Base-by-base conservation (phyloP, 164 flowering plant species). In the Nymphaea colorata region DNA sequence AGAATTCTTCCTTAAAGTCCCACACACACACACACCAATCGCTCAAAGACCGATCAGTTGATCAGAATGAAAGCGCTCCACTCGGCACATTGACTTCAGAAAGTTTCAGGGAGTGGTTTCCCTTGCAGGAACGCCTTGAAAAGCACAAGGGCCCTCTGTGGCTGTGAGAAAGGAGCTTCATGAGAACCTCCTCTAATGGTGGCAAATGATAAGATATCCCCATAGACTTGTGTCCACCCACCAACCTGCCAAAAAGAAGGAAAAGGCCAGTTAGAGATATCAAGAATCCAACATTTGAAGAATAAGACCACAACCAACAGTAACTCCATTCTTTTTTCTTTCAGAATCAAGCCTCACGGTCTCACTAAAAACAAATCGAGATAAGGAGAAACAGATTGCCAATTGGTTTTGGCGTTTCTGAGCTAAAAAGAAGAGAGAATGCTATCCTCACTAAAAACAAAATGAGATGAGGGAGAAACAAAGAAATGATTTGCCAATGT, bases 161-260 rank as follows among this genome's bases (percentile, higher is more conserved):
- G 96, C 78, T 91, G 97, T 3, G 97, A 85, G 77, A 84, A 88
- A 18, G 97, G 97, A 64, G 87, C 97, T 81, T 88, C 94, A 73
- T 90, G 97, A 42, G 97, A 82, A 45, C 94, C 97, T 68, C 97
- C 97, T 82, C 97, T 83, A 42, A 90, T 82, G 53, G 97, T 91
- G 36, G 94, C 97, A 77, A 91, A 88, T 3, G 97, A 83, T 41
- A 91, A 77, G 17, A 88, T 71, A 70, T 86, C 73, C 0, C 91
- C 94, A 75, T 88, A 88, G 41, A 83, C 91, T 73, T 88, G 91
- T 61, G 94, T 88, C 97, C 97, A 91, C 62, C 97, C 97, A 51
- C 94, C 97, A 69, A 90, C 97, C 96, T 90, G 76, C 55, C 55
- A 47, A 47, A 47, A 12, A 47, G 55, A 47, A 2, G 55, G 55